A percentile compares a stretch with the other conserved stretches of the same genome.
Conservation (phyloP, 176 grass and related monocot species). For the Echinochloa phyllopogon region DNA sequence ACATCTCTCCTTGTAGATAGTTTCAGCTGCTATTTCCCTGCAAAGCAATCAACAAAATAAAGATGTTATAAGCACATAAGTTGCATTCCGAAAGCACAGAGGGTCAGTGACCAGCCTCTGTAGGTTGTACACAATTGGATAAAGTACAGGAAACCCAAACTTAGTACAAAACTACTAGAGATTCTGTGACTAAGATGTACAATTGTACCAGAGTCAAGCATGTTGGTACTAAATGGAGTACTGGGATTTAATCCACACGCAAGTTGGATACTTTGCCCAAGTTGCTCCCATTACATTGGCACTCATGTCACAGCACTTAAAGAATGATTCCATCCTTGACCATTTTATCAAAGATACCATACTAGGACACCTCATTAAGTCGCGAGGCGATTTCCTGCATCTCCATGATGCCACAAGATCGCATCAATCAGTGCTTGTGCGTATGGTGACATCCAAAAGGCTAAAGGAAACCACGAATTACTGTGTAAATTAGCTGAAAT, state of each 20-base stretch:
- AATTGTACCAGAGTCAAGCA: constrained; percentile 15
- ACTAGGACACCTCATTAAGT: background rate
- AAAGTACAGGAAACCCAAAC: constrained; percentile 8
- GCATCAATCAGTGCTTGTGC: background rate
- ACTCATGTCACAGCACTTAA: background rate
- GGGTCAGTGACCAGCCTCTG: background rate
- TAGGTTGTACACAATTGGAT: background rate
- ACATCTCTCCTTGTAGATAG: constrained; percentile 92
- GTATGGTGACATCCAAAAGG: background rate
- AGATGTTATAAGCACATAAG: background rate
- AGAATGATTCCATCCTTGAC: constrained; percentile 8
- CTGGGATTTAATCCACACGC: constrained; percentile 13
- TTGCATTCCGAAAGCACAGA: background rate
- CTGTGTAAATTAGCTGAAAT: background rate
- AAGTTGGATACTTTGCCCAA: constrained; percentile 15
- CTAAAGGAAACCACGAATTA: background rate
- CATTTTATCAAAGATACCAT: constrained; percentile 30
- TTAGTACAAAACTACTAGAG: constrained; percentile 2
- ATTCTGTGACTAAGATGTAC: constrained; percentile 36
- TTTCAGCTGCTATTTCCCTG: constrained; percentile 85
- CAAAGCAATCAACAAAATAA: background rate
- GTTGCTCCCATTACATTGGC: background rate
- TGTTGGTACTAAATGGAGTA: background rate
- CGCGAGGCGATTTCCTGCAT: constrained; percentile 10
- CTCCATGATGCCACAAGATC: constrained; percentile 33